Conservation (phyloP, 2,329 filamentous ascomycete genomes). For the Penicillium crustosum region DNA sequence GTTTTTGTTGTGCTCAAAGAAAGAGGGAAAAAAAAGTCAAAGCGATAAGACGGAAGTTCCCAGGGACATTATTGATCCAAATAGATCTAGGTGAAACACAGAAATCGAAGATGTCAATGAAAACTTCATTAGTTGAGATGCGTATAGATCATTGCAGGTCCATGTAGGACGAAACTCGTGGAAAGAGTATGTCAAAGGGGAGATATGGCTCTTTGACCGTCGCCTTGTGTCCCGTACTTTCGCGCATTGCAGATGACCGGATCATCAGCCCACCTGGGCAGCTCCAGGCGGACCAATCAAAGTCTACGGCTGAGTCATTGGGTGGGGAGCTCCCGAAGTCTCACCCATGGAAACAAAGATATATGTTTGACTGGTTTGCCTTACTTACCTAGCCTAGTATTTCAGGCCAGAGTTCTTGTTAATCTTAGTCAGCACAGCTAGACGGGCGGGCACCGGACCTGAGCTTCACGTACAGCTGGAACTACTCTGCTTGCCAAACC, state of each 20-base stretch:
- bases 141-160: conserved; percentile 11
- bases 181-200: conserved; percentile 4
- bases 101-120: conserved; percentile 4
- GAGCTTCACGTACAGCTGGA: conserved; percentile 14
- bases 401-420: conserved; percentile 9
- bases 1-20: conserved; percentile 6
- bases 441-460: background rate
- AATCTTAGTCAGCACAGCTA: conserved; percentile 19
- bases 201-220: conserved; percentile 11
- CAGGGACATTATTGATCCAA: conserved; percentile 16
- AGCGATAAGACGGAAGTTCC: background rate
- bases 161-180: conserved; percentile 17
- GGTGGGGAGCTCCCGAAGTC: conserved; percentile 20
- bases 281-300: conserved; percentile 18
- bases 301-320: conserved; percentile 12
- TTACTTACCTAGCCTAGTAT: background rate
- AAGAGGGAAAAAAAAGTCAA: conserved; percentile 4
- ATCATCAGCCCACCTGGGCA: conserved; percentile 8
- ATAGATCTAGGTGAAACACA: conserved; percentile 7
- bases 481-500: conserved; percentile 4
- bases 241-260: conserved; percentile 21
- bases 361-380: conserved; percentile 10
- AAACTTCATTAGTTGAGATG: conserved; percentile 20
- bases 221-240: conserved; percentile 3
- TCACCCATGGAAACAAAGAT: background rate